phyloP scores from a whole-genome alignment of 176 grass and related monocot species.

The Juncus inflexus region DNA sequence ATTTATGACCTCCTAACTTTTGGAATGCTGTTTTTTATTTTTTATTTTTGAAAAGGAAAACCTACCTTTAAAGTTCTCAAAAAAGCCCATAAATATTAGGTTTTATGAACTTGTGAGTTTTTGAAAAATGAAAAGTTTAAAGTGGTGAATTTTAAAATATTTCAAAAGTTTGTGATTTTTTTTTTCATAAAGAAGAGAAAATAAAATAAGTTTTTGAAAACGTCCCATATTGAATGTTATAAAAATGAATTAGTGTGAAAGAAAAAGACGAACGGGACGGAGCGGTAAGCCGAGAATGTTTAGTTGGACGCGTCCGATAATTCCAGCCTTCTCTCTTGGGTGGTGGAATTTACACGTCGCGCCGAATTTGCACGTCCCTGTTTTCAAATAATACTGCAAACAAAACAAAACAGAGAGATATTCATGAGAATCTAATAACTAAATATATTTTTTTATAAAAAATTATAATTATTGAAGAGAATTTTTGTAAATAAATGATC shows the following conservation, averaged over 20 bases:
- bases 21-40: too few relatives aligned
- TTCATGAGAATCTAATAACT: background rate
- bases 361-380: constrained; percentile 90
- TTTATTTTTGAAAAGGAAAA: too few relatives aligned
- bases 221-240: background rate
- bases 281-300: constrained; percentile 76
- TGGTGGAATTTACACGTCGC: constrained; percentile 93
- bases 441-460: background rate
- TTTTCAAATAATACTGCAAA: constrained; percentile 86
- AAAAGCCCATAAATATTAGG: too few relatives aligned
- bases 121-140: too few relatives aligned
- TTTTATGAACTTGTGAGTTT: too few relatives aligned
- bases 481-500: constrained; percentile 12
- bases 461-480: background rate
- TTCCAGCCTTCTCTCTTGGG: constrained; percentile 81
- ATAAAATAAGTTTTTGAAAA: background rate
- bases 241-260: constrained; percentile 13
- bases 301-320: constrained; percentile 52
- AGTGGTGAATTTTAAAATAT: too few relatives aligned
- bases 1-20: too few relatives aligned
- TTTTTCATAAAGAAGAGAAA: background rate
- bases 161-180: too few relatives aligned
- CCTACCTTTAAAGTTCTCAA: too few relatives aligned
- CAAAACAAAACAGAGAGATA: constrained; percentile 1
- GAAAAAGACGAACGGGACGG: constrained; percentile 49